Conservation (phyloP, 192 early-diverging fungal genomes). For the Mortierella antarctica region DNA sequence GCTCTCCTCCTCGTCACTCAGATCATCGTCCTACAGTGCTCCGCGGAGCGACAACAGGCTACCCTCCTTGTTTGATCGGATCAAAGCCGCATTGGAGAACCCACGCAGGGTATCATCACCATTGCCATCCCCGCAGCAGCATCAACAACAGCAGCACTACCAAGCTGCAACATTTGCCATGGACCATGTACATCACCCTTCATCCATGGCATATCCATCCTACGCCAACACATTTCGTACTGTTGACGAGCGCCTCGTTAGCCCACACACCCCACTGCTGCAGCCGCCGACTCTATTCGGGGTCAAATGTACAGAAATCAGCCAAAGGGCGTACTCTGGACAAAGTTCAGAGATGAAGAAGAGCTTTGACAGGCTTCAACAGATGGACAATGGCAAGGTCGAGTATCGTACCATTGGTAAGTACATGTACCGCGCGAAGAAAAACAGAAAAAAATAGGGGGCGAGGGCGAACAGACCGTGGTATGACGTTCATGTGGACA, state of each 20-base stretch:
- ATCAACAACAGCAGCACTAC: background rate
- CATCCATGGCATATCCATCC: background rate
- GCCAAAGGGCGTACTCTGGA: conserved; percentile 28
- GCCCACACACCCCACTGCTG: background rate
- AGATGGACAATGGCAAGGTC: conserved; percentile 40
- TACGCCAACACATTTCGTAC: background rate
- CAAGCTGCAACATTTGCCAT: too few species aligned
- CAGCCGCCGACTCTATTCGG: conserved; percentile 7
- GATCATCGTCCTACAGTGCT: conserved; percentile 15
- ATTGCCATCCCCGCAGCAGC: background rate
- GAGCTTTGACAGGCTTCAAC: conserved; percentile 32
- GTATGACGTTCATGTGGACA: too few species aligned
- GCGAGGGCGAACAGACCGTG: background rate
- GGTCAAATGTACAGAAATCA: conserved; percentile 10
- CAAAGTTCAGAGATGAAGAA: conserved; percentile 41
- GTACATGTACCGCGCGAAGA: background rate
- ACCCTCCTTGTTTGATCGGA: conserved; percentile 37
- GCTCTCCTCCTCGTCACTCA: background rate
- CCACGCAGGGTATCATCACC: background rate
- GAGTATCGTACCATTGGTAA: conserved; percentile 53
- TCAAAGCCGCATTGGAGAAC: conserved; percentile 28
- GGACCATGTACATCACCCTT: background rate
- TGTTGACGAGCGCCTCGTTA: background rate
- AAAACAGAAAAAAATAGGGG: background rate
- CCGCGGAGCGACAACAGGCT: conserved; percentile 19